Percentiles rank a stretch among this genome's conserved stretches.
Conservation (phyloP, 164 flowering plant species). For the Amborella trichopoda region DNA sequence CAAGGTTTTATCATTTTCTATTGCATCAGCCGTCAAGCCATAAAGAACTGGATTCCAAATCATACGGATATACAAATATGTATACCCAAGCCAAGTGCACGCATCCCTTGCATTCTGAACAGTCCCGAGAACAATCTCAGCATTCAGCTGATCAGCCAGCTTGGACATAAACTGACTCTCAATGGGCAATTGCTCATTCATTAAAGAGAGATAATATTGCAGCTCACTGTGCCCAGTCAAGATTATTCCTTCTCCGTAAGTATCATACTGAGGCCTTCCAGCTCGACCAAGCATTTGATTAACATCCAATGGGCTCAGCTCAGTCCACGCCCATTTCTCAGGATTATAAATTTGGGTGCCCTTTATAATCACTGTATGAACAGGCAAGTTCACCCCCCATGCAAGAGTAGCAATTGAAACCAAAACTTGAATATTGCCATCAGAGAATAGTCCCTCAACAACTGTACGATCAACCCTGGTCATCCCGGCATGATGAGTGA, state of each 20-base stretch:
- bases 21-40: slow-evolving; percentile 63
- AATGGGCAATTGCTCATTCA: slow-evolving; percentile 97
- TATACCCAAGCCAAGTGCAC: slow-evolving; percentile 83
- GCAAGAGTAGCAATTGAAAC: slow-evolving; percentile 97
- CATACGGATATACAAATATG: slow-evolving; percentile 91
- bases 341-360: slow-evolving; percentile 97
- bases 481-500: slow-evolving; percentile 96
- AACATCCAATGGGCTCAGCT: slow-evolving; percentile 91
- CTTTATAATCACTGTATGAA: slow-evolving; percentile 90
- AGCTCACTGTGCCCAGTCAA: slow-evolving; percentile 84
- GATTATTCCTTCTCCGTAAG: slow-evolving; percentile 89
- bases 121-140: slow-evolving; percentile 97
- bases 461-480: slow-evolving; percentile 68
- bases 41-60: slow-evolving; percentile 79
- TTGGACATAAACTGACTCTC: slow-evolving; percentile 95
- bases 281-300: slow-evolving; percentile 99
- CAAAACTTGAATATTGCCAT: slow-evolving; percentile 78
- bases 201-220: slow-evolving; percentile 85
- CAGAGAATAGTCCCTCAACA: slow-evolving; percentile 82
- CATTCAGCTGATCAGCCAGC: slow-evolving; percentile 95
- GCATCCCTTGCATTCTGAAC: slow-evolving; percentile 98
- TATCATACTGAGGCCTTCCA: slow-evolving; percentile 94
- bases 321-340: slow-evolving; percentile 99
- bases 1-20: slow-evolving; percentile 40
- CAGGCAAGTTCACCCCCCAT: slow-evolving; percentile 98